Evolutionary conservation across 169 alveolate species (phyloP).

Genomic region (Eimeria tenella): DNA sequence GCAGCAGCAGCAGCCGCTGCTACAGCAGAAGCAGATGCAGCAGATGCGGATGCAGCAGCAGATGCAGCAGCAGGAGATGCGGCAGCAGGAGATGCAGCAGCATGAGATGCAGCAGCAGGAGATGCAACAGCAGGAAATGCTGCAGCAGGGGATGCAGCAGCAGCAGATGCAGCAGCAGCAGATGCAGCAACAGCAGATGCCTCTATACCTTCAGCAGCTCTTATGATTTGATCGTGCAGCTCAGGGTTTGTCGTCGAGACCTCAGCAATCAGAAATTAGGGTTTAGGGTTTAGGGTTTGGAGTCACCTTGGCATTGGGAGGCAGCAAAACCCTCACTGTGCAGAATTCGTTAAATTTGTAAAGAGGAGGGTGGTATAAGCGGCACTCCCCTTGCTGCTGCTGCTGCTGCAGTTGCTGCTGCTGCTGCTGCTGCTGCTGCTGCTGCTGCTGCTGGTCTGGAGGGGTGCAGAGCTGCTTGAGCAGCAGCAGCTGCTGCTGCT

Average conservation of each 20-base stretch:
- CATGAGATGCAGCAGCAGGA: too few relatives aligned
- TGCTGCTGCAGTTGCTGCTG: neutral
- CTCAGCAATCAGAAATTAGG: neutral
- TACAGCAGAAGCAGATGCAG: too few relatives aligned
- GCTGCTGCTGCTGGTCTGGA: neutral
- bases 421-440: neutral
- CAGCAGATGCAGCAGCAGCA: too few relatives aligned
- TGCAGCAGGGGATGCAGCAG: too few relatives aligned
- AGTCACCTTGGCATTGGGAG: neutral
- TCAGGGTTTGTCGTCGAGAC: neutral
- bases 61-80: too few relatives aligned
- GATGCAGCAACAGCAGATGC: neutral
- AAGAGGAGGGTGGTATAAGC: neutral
- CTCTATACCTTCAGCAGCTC: neutral
- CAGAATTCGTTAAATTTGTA: neutral
- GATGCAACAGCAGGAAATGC: too few relatives aligned
- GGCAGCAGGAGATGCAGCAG: too few relatives aligned
- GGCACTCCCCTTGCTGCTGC: neutral
- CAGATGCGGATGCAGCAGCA: too few relatives aligned
- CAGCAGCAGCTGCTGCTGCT: neutral
- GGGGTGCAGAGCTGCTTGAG: neutral
- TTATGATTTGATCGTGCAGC: neutral
- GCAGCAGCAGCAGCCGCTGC: too few relatives aligned
- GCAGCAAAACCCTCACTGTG: neutral
- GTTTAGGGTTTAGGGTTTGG: neutral